A percentile compares a stretch with the other conserved stretches of the same genome.
Conservation (phyloP, 1,284 basidiomycete species). For the Mycosarcoma maydis region DNA sequence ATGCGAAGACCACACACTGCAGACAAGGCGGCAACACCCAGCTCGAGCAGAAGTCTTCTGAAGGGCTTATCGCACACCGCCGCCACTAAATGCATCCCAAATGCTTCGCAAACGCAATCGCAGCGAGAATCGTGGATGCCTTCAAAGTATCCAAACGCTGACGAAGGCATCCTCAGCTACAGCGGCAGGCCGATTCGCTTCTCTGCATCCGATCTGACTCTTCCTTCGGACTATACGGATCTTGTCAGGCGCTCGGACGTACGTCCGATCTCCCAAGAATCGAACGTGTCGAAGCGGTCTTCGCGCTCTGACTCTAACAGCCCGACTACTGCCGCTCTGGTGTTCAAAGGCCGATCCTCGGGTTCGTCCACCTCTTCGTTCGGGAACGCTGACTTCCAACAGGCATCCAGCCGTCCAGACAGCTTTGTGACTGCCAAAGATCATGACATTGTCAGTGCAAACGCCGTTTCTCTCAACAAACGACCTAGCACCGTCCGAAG, state of each 20-base stretch:
- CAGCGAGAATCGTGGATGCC: slow-evolving; percentile 35
- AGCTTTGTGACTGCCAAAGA: slow-evolving; percentile 17
- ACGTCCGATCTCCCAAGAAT: slow-evolving; percentile 11
- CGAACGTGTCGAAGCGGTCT: slow-evolving; percentile 9
- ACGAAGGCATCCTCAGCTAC: slow-evolving; percentile 10
- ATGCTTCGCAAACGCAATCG: slow-evolving; percentile 9
- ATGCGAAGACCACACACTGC: slow-evolving; percentile 27
- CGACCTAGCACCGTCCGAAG: slow-evolving; percentile 16
- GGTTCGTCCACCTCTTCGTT: slow-evolving; percentile 21
- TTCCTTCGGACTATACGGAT: slow-evolving; percentile 10
- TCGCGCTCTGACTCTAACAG: slow-evolving; percentile 6
- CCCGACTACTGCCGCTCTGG: slow-evolving; percentile 9
- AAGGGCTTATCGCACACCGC: not conserved
- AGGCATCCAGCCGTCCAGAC: slow-evolving; percentile 14
- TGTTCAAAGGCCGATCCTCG: slow-evolving; percentile 24
- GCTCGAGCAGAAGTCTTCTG: slow-evolving; percentile 1
- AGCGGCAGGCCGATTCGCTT: slow-evolving; percentile 19
- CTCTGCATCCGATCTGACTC: slow-evolving; percentile 25
- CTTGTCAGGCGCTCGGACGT: slow-evolving; percentile 3
- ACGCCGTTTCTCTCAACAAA: not conserved
- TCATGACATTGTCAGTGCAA: slow-evolving; percentile 1
- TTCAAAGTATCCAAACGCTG: slow-evolving; percentile 8
- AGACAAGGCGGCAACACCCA: slow-evolving; percentile 15
- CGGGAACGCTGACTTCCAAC: slow-evolving; percentile 1
- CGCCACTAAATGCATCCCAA: not conserved